These are phyloP conservation scores for Crucihimalaya himalaica DNA, from an alignment of 345 rosid genomes.

Conservation along the genomic window DNA sequence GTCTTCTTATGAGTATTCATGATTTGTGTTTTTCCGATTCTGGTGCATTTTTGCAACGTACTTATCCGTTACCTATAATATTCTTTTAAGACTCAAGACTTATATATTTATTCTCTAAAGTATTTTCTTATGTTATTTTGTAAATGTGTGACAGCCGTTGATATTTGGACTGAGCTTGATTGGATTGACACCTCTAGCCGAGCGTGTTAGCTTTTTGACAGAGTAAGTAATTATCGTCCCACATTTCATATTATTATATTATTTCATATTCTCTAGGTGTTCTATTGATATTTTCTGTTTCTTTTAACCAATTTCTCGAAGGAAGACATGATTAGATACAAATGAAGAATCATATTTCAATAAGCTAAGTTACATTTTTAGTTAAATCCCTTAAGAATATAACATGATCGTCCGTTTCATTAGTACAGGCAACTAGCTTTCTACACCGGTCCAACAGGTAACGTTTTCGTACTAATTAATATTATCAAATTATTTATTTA, in stretches of 20 bases:
- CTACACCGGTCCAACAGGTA: constrained; percentile 93
- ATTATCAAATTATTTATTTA: not conserved
- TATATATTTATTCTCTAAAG: no score
- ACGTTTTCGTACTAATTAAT: not conserved
- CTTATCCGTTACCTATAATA: not conserved
- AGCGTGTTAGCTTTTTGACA: constrained; percentile 90
- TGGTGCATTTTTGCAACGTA: constrained; percentile 6
- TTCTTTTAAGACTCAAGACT: no score
- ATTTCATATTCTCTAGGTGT: not conserved
- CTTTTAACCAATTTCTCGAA: not conserved
- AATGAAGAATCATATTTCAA: not conserved
- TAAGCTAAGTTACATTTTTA: not conserved
- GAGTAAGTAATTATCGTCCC: constrained; percentile 58
- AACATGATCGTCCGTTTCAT: not conserved
- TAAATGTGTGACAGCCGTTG: constrained; percentile 60
- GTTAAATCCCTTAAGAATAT: not conserved
- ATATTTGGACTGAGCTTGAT: constrained; percentile 84
- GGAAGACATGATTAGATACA: not conserved
- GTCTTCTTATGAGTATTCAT: no score
- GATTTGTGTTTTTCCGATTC: not conserved
- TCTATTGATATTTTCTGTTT: not conserved
- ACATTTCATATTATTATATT: not conserved
- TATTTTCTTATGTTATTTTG: no score
- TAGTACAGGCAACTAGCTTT: constrained; percentile 77
- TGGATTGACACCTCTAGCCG: constrained; percentile 84